Evolutionary conservation across 768 basidiomycete species (phyloP).

Genomic region (Porphyrellus cyaneotinctus): DNA sequence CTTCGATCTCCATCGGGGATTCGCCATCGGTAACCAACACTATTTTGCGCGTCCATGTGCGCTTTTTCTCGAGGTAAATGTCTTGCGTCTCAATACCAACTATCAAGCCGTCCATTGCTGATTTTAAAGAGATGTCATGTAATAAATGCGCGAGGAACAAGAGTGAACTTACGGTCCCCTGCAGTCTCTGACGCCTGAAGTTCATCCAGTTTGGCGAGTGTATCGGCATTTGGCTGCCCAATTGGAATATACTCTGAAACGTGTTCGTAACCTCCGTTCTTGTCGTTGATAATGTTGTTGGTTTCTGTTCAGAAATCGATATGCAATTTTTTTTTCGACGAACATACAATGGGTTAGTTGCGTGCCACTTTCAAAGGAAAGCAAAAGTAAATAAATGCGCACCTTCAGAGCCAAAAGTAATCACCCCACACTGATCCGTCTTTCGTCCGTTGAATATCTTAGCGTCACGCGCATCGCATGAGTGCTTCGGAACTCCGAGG

Average conservation of each 20-base stretch:
- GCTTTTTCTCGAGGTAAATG: constrained; percentile 61
- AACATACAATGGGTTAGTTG: not conserved
- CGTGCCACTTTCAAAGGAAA: not conserved
- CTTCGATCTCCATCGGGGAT: constrained; percentile 64
- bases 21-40: constrained; percentile 85
- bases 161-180: constrained; percentile 59
- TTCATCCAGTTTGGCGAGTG: constrained; percentile 60
- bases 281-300: constrained; percentile 56
- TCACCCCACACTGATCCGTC: constrained; percentile 91
- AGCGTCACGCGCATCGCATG: not conserved
- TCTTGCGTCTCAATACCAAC: constrained; percentile 82
- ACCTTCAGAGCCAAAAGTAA: constrained; percentile 84
- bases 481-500: not conserved
- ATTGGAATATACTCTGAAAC: constrained; percentile 70
- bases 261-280: constrained; percentile 67
- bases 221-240: constrained; percentile 58
- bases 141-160: not conserved
- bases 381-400: not conserved
- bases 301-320: constrained; percentile 43
- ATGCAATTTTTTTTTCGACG: not conserved
- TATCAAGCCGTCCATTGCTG: constrained; percentile 84
- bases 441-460: constrained; percentile 93
- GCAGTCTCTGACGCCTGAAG: constrained; percentile 50
- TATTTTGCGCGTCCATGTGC: constrained; percentile 82
- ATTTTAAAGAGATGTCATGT: not conserved